phyloP scores from a whole-genome alignment of 352 stramenopile species.

The Phytophthora pistaciae region DNA sequence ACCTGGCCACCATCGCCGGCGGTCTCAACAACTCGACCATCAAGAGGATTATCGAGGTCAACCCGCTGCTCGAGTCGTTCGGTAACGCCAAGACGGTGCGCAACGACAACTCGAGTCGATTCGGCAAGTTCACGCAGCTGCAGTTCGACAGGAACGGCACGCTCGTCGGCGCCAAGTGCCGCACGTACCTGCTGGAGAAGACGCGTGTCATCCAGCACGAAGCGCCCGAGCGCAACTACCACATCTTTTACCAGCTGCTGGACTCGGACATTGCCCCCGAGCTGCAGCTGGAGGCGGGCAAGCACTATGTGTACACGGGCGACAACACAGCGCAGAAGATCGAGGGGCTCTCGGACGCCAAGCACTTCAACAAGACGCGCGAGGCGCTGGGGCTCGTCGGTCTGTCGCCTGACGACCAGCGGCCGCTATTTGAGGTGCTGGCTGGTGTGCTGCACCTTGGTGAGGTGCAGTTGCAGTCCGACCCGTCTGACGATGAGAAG shows the following conservation, averaged over 20 bases:
- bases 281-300: conserved; percentile 56
- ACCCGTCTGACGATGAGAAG: conserved; percentile 81
- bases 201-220: conserved; percentile 96
- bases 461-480: conserved; percentile 89
- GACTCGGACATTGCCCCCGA: conserved; percentile 63
- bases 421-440: conserved; percentile 93
- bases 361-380: conserved; percentile 87
- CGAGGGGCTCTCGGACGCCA: conserved; percentile 76
- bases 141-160: conserved; percentile 88
- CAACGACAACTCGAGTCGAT: conserved; percentile 98
- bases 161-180: conserved; percentile 94
- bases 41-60: conserved; percentile 97
- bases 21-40: conserved; percentile 94
- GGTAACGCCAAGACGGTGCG: conserved; percentile 98
- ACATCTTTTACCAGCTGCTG: conserved; percentile 96
- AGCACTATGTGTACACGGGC: conserved; percentile 73
- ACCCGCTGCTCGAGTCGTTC: conserved; percentile 99
- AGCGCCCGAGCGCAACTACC: conserved; percentile 95
- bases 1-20: conserved; percentile 82
- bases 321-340: conserved; percentile 75
- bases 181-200: conserved; percentile 98
- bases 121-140: conserved; percentile 98
- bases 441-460: conserved; percentile 96
- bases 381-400: conserved; percentile 83
- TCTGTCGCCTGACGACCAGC: conserved; percentile 85